These are phyloP conservation scores for Exidia glandulosa DNA, from an alignment of 768 basidiomycete species.

Conservation along the genomic window DNA sequence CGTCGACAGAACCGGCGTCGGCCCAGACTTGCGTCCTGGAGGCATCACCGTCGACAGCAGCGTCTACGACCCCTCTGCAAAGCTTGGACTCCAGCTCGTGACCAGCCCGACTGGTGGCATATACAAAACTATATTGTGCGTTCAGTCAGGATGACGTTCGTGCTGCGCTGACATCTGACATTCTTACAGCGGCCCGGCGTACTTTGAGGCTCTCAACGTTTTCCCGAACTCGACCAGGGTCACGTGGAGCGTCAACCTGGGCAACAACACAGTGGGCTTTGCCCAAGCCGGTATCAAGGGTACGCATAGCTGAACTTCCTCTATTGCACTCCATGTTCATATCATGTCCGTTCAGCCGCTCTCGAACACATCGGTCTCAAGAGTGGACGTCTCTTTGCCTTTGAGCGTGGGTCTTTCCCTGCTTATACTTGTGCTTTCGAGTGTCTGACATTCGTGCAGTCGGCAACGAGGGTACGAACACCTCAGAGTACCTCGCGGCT, in stretches of 20 bases:
- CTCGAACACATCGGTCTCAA: constrained; percentile 15
- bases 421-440: neutral
- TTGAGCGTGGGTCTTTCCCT: constrained; percentile 14
- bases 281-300: constrained; percentile 8
- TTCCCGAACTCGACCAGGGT: constrained; percentile 15
- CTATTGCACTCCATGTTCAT: neutral
- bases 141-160: neutral
- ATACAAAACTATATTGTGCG: constrained; percentile 18
- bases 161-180: neutral
- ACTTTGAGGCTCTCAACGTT: constrained; percentile 16
- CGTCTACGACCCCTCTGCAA: constrained; percentile 11
- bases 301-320: neutral
- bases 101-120: constrained; percentile 18
- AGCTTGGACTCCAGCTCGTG: constrained; percentile 11
- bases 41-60: constrained; percentile 22
- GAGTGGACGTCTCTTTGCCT: constrained; percentile 13
- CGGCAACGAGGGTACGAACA: neutral
- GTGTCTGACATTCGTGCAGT: neutral
- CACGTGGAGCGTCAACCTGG: constrained; percentile 20
- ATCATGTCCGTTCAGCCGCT: constrained; percentile 14
- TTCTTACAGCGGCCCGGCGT: constrained; percentile 14
- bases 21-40: constrained; percentile 18
- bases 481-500: neutral
- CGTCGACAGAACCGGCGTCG: constrained; percentile 17
- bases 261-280: constrained; percentile 17